phyloP scores from a whole-genome alignment of 345 rosid genomes.

The Passiflora organensis region DNA sequence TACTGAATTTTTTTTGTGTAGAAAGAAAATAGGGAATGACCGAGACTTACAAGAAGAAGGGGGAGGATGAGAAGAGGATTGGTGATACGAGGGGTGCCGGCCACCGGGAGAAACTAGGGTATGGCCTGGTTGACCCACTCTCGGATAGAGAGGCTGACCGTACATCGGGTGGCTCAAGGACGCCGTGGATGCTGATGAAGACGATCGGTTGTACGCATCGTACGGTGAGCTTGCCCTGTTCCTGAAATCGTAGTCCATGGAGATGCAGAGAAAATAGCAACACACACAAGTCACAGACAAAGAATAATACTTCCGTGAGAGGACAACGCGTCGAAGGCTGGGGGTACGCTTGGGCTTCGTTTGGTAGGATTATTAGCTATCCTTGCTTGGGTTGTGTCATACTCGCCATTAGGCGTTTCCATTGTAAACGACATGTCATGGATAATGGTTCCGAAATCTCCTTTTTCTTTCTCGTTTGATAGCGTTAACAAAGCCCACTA shows the following conservation, averaged over 20 bases:
- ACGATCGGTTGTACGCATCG: constrained; percentile 34
- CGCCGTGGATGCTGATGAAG: constrained; percentile 33
- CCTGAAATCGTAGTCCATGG: constrained; percentile 52
- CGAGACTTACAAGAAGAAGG: constrained; percentile 41
- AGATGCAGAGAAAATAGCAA: too few species aligned
- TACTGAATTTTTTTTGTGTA: background rate
- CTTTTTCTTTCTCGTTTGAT: too few species aligned
- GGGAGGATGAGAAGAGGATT: constrained; percentile 34
- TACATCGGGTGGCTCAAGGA: constrained; percentile 41
- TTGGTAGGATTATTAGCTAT: too few species aligned
- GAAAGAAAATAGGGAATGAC: background rate
- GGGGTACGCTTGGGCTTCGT: too few species aligned
- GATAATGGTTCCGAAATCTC: too few species aligned
- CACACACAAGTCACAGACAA: too few species aligned
- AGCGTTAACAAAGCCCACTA: too few species aligned
- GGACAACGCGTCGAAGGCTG: too few species aligned
- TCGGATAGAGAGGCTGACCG: constrained; percentile 59
- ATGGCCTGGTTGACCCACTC: constrained; percentile 59
- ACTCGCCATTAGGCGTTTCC: too few species aligned
- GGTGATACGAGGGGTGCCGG: constrained; percentile 37
- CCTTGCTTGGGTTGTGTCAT: too few species aligned
- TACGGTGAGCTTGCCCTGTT: constrained; percentile 41
- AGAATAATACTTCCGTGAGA: too few species aligned
- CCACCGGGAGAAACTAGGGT: constrained; percentile 36
- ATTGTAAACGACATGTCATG: too few species aligned